phyloP scores from a whole-genome alignment of 2,329 filamentous ascomycete species.

The Neurospora crassa region DNA sequence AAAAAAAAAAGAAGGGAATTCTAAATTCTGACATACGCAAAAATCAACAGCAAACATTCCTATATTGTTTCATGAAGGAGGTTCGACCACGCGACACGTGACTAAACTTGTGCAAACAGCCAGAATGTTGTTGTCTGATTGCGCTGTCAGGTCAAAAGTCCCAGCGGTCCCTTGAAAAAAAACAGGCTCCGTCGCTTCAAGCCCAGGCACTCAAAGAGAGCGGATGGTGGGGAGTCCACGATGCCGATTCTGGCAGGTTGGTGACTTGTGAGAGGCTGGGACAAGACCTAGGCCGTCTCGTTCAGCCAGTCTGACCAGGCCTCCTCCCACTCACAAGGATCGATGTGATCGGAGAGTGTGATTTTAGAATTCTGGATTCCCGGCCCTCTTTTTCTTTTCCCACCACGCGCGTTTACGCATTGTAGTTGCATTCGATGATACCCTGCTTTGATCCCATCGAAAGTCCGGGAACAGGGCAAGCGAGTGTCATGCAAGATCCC shows the following conservation, averaged over 20 bases:
- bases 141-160: not conserved
- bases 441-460: not conserved
- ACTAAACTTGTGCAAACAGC: not conserved
- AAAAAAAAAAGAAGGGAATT: not conserved
- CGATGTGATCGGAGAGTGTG: not conserved
- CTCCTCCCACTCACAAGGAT: not conserved
- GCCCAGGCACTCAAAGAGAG: not conserved
- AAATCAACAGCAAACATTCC: not conserved
- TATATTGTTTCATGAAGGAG: not conserved
- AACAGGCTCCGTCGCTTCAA: not conserved
- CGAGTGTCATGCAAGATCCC: slow-evolving; percentile 1
- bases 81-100: not conserved
- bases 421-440: not conserved
- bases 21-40: not conserved
- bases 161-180: not conserved
- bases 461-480: not conserved
- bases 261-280: not conserved
- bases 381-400: not conserved
- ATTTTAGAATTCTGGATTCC: not conserved
- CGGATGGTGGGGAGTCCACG: not conserved
- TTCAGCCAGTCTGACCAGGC: not conserved
- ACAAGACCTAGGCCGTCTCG: not conserved
- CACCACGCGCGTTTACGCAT: slow-evolving; percentile 1
- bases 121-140: not conserved
- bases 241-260: not conserved